These are phyloP conservation scores for Rhamnella rubrinervis DNA, from an alignment of 331 rosid genomes.

Conservation along the genomic window DNA sequence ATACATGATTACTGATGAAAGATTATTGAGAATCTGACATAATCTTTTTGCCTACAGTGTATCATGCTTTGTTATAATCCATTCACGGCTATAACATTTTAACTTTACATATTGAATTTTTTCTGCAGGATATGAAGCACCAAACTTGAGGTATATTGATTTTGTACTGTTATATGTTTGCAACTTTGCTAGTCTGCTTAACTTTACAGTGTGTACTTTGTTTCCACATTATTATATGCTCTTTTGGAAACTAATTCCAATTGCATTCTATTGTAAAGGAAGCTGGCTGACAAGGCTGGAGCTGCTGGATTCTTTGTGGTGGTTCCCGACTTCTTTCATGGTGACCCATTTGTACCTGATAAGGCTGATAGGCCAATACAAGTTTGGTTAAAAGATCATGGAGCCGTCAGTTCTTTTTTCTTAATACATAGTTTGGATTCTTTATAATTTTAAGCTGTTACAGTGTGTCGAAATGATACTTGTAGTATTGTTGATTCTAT, in stretches of 20 bases:
- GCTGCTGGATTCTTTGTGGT: conserved; percentile 28
- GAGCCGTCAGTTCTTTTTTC: conserved; percentile 15
- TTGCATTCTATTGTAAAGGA: conserved; percentile 14
- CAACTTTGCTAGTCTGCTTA: not conserved
- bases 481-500: not conserved
- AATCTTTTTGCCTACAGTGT: not conserved
- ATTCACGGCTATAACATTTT: not conserved
- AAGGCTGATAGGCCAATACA: conserved; percentile 4
- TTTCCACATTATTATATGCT: not conserved
- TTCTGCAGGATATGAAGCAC: conserved; percentile 33
- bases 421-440: not conserved
- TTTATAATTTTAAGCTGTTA: not conserved
- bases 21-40: not conserved
- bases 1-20: not conserved
- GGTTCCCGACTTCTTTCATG: conserved; percentile 29
- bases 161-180: not conserved
- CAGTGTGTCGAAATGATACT: too few relatives aligned
- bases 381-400: conserved; percentile 24
- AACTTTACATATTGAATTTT: not conserved
- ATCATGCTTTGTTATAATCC: not conserved
- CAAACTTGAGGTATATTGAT: conserved; percentile 27
- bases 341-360: conserved; percentile 22
- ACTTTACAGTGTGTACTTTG: not conserved
- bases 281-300: conserved; percentile 32
- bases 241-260: not conserved